Base-by-base conservation (phyloP, 1,139 yeast species). In the Debaryomyces robertsiae region DNA sequence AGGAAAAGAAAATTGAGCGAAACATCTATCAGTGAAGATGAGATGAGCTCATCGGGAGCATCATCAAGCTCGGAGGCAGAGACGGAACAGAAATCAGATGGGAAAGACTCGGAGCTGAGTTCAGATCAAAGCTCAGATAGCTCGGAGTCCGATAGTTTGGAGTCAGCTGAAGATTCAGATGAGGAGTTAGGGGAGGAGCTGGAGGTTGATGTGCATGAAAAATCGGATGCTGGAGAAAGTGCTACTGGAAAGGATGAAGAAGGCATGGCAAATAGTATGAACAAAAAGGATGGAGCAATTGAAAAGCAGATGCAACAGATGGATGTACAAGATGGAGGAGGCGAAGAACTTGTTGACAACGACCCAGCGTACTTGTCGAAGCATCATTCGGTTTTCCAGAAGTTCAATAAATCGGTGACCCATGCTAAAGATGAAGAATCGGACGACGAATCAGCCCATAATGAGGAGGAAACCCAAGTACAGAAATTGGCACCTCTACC, bases 401-500 rank as follows among this genome's bases (percentile, higher is more conserved):
- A 65, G 40, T 60, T 67, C 50, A 54, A 59, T 32, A 53, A 47
- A 15, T 50, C 60, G 5, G 40, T 52, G 5, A 38, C 36, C 17
- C 37, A 37, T 4, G 22, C 35, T 7, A 35, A 39, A 22, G 30
- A 29, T 9, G 39, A 32, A 27, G 24, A 25, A 3, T 42, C 30
- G 2, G 40, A 36, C 10, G 41, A 41, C n/a, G 36, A 32, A 4
- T 43, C 35, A 17, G 50, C 47, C 11, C 50, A 43, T 10, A 45
- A 43, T 4, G 64, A 55, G 5, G 64, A 57, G n/a, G 55, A 56
- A 3, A 62, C 57, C 1, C 67, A 65, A 19, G 53, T 53, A 4
- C 79, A 77, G 46, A 83, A 79, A 33, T 69, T 91, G 35, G 83
- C 75, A 3, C 95, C 96, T 9, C 67, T 91, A 39, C 97, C 97